Evolutionary conservation across 768 basidiomycete species (phyloP), one percentile per base, ranked within the genome.

Genomic region (Termitomyces titanicus): DNA sequence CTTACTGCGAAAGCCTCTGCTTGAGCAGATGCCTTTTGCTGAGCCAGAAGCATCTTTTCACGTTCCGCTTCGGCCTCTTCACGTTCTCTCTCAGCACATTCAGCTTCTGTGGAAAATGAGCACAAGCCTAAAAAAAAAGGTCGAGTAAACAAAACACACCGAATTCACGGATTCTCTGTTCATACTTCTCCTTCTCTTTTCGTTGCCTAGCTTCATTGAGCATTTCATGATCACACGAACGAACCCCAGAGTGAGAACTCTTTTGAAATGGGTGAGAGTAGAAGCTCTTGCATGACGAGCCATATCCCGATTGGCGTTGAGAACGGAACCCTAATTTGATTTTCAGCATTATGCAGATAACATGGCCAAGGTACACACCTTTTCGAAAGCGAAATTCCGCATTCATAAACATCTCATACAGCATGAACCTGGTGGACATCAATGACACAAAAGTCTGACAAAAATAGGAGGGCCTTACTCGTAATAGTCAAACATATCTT

Each of bases 21-120:
- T 40, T 68, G 62, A 17, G 65, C 66, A 34, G 61, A 59, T 24
- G 61, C 63, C 25, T 58, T 62, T 29, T 64, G 63, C 45, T 64
- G 63, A 25, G 61, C 63, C 24, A 64, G 57, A 12, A 65, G 65
- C 37, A 60, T 61, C 42, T 62, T 57, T 51, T 69, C 66, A 27
- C 61, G 64, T 51, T 62, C 69, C 38, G 49, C 51, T 49, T 55
- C 61, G 38, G 63, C 54, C 20, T 58, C 51, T 56, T 70, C 70
- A 35, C 64, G 66, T 54, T 72, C 63, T 58, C 74, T 69, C n/a
- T 57, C 59, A 50, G 66, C 70, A 34, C 71, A 60, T 54, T 75
- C 69, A 15, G 54, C 58, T 57, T 74, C 74, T 73, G 12, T 15
- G 47, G 22, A 53, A 18, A 18, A 34, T 47, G 15, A 38, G 47